phyloP scores from a whole-genome alignment of 805 yeast genomes.

The Suhomyces sp. region DNA sequence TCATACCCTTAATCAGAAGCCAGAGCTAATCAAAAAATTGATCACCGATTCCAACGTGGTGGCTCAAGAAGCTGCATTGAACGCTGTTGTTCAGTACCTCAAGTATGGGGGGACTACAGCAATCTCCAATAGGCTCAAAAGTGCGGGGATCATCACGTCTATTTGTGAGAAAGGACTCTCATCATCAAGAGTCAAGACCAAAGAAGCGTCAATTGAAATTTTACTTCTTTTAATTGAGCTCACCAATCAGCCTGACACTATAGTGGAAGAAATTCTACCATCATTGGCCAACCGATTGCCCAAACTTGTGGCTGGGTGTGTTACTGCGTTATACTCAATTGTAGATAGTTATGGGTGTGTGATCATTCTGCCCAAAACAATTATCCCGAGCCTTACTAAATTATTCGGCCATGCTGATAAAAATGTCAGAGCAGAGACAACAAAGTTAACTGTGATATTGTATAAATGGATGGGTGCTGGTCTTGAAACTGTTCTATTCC shows the following conservation, averaged over 20 bases:
- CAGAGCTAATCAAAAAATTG: slow-evolving; percentile 55
- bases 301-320: slow-evolving; percentile 70
- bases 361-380: slow-evolving; percentile 51
- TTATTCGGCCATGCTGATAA: slow-evolving; percentile 84
- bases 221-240: slow-evolving; percentile 63
- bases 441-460: slow-evolving; percentile 63
- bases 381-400: slow-evolving; percentile 59
- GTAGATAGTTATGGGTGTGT: slow-evolving; percentile 64
- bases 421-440: slow-evolving; percentile 79
- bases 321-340: slow-evolving; percentile 55
- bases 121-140: slow-evolving; percentile 41
- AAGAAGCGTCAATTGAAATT: slow-evolving; percentile 61
- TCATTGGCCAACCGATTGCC: slow-evolving; percentile 65
- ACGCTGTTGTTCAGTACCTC: slow-evolving; percentile 52
- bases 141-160: slow-evolving; percentile 41
- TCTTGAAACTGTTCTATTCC: slow-evolving; percentile 57
- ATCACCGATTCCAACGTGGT: slow-evolving; percentile 83
- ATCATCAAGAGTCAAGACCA: slow-evolving; percentile 74
- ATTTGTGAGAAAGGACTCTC: slow-evolving; percentile 81
- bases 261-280: slow-evolving; percentile 67
- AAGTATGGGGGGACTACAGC: slow-evolving; percentile 52
- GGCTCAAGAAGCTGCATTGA: slow-evolving; percentile 82
- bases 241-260: slow-evolving; percentile 57
- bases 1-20: slow-evolving; percentile 47
- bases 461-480: slow-evolving; percentile 72